phyloP scores from a whole-genome alignment of 306 rosid species.

The Dalbergia cultrata region DNA sequence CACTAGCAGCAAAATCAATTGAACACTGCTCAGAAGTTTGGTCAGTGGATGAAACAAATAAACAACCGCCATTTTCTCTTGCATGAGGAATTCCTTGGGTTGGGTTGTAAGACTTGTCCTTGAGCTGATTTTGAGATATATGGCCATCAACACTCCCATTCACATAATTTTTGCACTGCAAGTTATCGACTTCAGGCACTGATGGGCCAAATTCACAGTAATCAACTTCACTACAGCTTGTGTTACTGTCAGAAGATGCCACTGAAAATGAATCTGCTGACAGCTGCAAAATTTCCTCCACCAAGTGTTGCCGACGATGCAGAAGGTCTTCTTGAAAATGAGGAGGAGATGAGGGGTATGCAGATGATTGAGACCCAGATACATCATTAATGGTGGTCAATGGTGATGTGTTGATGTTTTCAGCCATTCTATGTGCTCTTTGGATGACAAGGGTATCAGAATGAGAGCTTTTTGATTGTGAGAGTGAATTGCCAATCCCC shows the following conservation, averaged over 20 bases:
- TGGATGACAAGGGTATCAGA: conserved; percentile 42
- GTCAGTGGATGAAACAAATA: conserved; percentile 48
- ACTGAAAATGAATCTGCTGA: conserved; percentile 89
- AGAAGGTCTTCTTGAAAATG: conserved; percentile 93
- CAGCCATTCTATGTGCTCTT: conserved; percentile 54
- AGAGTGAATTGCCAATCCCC: conserved; percentile 51
- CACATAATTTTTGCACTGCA: conserved; percentile 42
- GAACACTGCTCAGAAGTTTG: conserved; percentile 48
- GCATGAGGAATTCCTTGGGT: conserved; percentile 47
- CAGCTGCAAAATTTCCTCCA: conserved; percentile 89
- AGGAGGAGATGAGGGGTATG: conserved; percentile 85
- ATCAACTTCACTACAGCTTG: conserved; percentile 85
- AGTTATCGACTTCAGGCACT: conserved; percentile 54
- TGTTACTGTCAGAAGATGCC: conserved; percentile 93
- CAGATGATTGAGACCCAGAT: conserved; percentile 73
- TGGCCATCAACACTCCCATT: conserved; percentile 53
- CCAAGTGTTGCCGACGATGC: conserved; percentile 90
- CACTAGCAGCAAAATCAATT: conserved; percentile 51
- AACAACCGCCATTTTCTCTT: conserved; percentile 60
- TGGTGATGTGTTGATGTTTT: conserved; percentile 58
- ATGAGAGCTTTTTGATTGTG: conserved; percentile 53
- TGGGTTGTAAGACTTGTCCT: conserved; percentile 51
- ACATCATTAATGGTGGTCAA: conserved; percentile 62
- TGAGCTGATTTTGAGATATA: conserved; percentile 44
- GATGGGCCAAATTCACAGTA: conserved; percentile 55